Conservation (phyloP, 2,329 filamentous ascomycete species). For the Lachnellula arida region DNA sequence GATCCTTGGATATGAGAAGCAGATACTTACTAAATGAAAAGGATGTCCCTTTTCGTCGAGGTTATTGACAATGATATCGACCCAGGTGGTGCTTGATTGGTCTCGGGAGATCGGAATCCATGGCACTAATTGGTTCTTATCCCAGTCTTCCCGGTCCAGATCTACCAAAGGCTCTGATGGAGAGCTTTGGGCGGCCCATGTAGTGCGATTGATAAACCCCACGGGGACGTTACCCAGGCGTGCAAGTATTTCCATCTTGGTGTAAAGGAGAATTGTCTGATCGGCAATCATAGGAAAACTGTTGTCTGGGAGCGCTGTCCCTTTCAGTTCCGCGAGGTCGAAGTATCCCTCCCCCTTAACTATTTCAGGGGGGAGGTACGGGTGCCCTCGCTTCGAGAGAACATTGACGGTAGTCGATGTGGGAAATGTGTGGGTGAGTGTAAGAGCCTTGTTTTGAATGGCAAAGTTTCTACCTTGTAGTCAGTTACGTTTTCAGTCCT, state of each 20-base stretch:
- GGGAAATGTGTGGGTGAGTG: not conserved
- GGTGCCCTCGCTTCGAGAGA: not conserved
- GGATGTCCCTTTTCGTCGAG: conserved; percentile 46
- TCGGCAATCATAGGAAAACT: conserved; percentile 29
- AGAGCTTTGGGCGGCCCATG: conserved; percentile 35
- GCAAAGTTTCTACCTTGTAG: not conserved
- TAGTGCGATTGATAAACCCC: conserved; percentile 43
- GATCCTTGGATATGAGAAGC: not conserved
- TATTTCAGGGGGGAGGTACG: not conserved
- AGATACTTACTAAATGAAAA: conserved; percentile 40
- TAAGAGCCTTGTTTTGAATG: not conserved
- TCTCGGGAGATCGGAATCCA: conserved; percentile 25
- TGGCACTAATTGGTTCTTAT: conserved; percentile 36
- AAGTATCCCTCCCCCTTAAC: conserved; percentile 9
- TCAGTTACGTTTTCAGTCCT: not conserved
- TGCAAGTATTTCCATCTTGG: conserved; percentile 40
- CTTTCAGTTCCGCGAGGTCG: conserved; percentile 18
- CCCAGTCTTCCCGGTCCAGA: conserved; percentile 34
- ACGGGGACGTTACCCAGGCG: conserved; percentile 38
- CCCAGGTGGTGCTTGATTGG: conserved; percentile 31
- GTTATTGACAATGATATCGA: conserved; percentile 47
- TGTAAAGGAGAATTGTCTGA: conserved; percentile 39
- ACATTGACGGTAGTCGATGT: not conserved
- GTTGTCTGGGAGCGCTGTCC: not conserved
- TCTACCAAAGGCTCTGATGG: conserved; percentile 29